Evolutionary conservation across 2,329 filamentous ascomycete species (phyloP).

Genomic region (Fonsecaea pedrosoi): DNA sequence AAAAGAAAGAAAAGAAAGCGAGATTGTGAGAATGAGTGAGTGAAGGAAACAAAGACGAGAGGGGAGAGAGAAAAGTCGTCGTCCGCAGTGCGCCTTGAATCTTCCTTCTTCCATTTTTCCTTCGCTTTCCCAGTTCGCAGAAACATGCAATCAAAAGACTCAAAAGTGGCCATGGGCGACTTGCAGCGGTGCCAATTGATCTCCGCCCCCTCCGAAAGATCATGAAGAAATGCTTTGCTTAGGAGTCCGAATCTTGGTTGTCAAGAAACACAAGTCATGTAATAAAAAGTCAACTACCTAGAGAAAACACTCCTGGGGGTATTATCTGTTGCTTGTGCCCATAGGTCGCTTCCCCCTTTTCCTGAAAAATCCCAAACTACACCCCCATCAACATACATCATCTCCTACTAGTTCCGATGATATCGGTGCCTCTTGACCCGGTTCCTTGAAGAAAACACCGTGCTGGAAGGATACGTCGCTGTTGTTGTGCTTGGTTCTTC

Average conservation of each 20-base stretch:
- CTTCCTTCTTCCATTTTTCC: background rate
- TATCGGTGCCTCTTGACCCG: slow-evolving; percentile 12
- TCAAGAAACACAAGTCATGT: slow-evolving; percentile 3
- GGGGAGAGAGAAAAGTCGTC: no score
- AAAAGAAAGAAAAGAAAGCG: no score
- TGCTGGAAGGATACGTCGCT: background rate
- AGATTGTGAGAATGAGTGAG: no score
- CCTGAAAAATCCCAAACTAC: background rate
- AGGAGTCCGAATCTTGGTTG: background rate
- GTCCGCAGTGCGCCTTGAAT: background rate
- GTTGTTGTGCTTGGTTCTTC: background rate
- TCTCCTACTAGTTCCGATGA: slow-evolving; percentile 4
- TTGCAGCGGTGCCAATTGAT: background rate
- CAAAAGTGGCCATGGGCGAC: background rate
- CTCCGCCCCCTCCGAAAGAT: background rate
- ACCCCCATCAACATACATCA: background rate
- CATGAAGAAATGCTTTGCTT: background rate
- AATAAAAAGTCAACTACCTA: slow-evolving; percentile 6
- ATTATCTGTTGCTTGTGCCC: slow-evolving; percentile 4
- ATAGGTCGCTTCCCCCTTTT: background rate
- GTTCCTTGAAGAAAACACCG: background rate
- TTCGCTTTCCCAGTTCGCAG: background rate
- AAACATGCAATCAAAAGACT: background rate
- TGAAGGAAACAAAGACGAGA: no score
- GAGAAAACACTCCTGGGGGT: background rate